A percentile compares a stretch with the other conserved stretches of the same genome.
phyloP scores from a whole-genome alignment of 192 early-diverging fungal genomes.

The Dispira simplex region DNA sequence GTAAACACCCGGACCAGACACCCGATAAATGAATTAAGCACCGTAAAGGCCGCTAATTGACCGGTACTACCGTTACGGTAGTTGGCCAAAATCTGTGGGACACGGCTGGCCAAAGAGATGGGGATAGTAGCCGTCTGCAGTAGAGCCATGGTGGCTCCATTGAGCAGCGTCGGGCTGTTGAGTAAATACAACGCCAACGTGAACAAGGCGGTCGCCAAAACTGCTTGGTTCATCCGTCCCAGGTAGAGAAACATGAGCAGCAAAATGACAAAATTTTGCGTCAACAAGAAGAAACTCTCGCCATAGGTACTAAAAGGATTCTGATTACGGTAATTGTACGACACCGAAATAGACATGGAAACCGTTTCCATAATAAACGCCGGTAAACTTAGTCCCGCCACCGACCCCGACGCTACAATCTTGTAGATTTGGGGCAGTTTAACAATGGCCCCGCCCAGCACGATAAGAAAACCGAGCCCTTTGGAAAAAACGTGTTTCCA shows the following conservation, averaged over 20 bases:
- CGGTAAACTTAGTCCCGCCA: slow-evolving; percentile 64
- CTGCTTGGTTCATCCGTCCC: slow-evolving; percentile 22
- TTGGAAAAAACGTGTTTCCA: slow-evolving; percentile 75
- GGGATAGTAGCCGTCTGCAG: slow-evolving; percentile 68
- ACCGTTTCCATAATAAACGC: slow-evolving; percentile 73
- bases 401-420: slow-evolving; percentile 51
- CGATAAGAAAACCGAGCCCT: slow-evolving; percentile 85
- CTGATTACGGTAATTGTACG: slow-evolving; percentile 70
- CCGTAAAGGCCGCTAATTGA: slow-evolving; percentile 78
- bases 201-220: slow-evolving; percentile 19
- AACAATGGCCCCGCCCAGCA: slow-evolving; percentile 80
- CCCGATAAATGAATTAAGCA: slow-evolving; percentile 79
- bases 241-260: slow-evolving; percentile 45
- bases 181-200: slow-evolving; percentile 34
- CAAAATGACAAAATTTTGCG: slow-evolving; percentile 71
- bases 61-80: slow-evolving; percentile 73
- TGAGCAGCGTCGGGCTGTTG: slow-evolving; percentile 28
- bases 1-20: slow-evolving; percentile 79
- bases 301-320: slow-evolving; percentile 86
- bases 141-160: slow-evolving; percentile 30
- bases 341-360: slow-evolving; percentile 58
- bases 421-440: slow-evolving; percentile 96
- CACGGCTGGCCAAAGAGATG: slow-evolving; percentile 58
- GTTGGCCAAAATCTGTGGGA: slow-evolving; percentile 85
- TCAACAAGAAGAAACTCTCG: slow-evolving; percentile 66